Percentiles rank a stretch among this genome's conserved stretches.
Conservation (phyloP, 2,329 filamentous ascomycete species). For the Sporothrix humicola region DNA sequence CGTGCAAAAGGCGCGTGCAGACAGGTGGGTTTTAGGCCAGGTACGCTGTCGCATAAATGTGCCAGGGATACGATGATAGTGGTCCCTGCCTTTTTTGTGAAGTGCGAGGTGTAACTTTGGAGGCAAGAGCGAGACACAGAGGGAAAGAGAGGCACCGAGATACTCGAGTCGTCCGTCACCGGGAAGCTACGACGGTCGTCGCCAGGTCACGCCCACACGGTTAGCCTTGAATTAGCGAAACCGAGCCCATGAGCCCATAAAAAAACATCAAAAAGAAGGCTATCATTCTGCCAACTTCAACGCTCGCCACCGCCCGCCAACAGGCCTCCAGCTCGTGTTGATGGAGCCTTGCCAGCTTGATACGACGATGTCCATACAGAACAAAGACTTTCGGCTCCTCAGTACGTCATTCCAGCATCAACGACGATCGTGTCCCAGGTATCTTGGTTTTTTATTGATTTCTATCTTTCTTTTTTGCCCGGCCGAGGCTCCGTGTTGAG, state of each 20-base stretch:
- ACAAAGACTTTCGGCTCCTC: neutral
- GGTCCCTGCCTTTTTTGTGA: conserved; percentile 5
- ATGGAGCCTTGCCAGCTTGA: neutral
- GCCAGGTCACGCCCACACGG: neutral
- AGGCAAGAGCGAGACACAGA: neutral
- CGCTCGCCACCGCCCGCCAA: neutral
- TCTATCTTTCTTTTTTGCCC: neutral
- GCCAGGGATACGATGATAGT: conserved; percentile 20
- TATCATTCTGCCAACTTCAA: conserved; percentile 21
- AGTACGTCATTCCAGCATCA: neutral
- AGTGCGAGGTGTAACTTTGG: neutral
- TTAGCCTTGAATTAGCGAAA: conserved; percentile 12
- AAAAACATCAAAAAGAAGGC: neutral
- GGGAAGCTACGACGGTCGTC: neutral
- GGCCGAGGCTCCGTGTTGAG: conserved; percentile 2
- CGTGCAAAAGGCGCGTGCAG: conserved; percentile 13
- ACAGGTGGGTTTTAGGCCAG: conserved; percentile 21
- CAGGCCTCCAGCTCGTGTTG: conserved; percentile 29
- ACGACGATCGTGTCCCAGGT: neutral
- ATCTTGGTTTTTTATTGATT: too few species aligned
- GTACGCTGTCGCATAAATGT: conserved; percentile 20
- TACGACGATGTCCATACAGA: neutral
- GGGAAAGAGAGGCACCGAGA: neutral
- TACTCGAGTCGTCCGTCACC: neutral
- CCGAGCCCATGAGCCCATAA: conserved; percentile 1